Percentiles rank a stretch among this genome's conserved stretches.
phyloP scores from a whole-genome alignment of 768 basidiomycete species.

The Coprinopsis cinerea region DNA sequence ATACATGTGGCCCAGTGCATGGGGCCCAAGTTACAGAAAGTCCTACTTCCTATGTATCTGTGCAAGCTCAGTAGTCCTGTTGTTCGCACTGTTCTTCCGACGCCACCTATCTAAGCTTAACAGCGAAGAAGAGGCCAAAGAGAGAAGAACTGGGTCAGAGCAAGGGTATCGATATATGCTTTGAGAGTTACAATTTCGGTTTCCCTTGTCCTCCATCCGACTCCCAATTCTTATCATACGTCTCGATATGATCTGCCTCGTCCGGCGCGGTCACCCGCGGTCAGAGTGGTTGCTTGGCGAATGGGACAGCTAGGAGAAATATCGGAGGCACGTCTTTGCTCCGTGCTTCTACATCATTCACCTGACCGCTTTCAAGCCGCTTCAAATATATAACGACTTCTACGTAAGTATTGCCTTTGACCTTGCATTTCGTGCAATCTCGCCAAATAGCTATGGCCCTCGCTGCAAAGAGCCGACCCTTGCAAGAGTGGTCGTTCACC shows the following conservation, averaged over 20 bases:
- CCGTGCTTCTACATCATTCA: conserved; percentile 1
- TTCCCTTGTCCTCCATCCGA: too few relatives aligned
- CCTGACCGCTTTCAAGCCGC: neutral
- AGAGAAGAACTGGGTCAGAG: conserved; percentile 25
- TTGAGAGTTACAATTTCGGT: conserved; percentile 16
- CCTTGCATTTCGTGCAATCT: neutral
- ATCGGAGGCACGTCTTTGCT: conserved; percentile 18
- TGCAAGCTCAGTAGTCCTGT: conserved; percentile 42
- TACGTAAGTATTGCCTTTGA: too few relatives aligned
- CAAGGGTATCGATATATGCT: conserved; percentile 44
- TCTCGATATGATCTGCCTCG: too few relatives aligned
- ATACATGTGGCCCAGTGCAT: conserved; percentile 61
- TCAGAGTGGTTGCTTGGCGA: too few relatives aligned
- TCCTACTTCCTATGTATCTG: conserved; percentile 73
- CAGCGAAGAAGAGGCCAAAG: conserved; percentile 30
- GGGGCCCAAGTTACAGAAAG: conserved; percentile 65
- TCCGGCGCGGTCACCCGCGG: too few relatives aligned
- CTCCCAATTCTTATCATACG: conserved; percentile 8
- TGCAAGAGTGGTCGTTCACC: conserved; percentile 59
- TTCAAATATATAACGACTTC: neutral
- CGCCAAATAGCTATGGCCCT: neutral
- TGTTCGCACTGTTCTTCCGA: conserved; percentile 47
- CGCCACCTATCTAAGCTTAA: conserved; percentile 39
- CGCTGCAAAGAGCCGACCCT: conserved; percentile 13
- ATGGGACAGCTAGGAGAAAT: conserved; percentile 18